Percentiles rank a stretch among this genome's conserved stretches.
phyloP scores from a whole-genome alignment of 352 stramenopile species.

The Globisporangium carolinianum region DNA sequence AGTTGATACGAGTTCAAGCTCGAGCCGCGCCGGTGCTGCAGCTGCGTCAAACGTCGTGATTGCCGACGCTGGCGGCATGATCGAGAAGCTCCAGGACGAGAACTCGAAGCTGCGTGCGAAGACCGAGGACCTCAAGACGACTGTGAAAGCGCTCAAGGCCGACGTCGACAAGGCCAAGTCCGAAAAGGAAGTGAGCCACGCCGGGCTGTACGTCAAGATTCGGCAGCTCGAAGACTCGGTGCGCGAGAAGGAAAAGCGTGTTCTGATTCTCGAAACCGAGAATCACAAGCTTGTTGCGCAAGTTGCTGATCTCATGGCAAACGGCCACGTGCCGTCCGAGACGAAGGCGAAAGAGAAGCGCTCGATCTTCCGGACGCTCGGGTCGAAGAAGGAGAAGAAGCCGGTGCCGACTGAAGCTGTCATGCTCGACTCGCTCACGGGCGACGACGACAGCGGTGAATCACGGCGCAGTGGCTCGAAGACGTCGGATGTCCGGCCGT shows the following conservation, averaged over 20 bases:
- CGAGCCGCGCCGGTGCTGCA: conserved; percentile 9
- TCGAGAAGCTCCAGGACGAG: conserved; percentile 72
- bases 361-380: conserved; percentile 79
- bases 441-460: conserved; percentile 40
- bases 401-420: conserved; percentile 23
- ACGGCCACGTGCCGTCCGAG: conserved; percentile 33
- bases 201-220: conserved; percentile 66
- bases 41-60: conserved; percentile 61
- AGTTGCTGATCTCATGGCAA: conserved; percentile 26
- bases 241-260: conserved; percentile 71
- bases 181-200: conserved; percentile 73
- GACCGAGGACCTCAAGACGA: conserved; percentile 67
- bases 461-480: conserved; percentile 29
- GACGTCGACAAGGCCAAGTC: conserved; percentile 71
- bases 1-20: conserved; percentile 16
- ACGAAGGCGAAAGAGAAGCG: conserved; percentile 61
- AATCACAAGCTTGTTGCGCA: conserved; percentile 73
- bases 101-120: conserved; percentile 74
- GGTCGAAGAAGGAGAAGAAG: conserved; percentile 77
- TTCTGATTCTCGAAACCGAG: conserved; percentile 56
- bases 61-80: conserved; percentile 77
- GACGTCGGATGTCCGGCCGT: conserved; percentile 37
- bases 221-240: conserved; percentile 67
- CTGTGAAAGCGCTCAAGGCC: conserved; percentile 50
- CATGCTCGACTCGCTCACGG: conserved; percentile 72